These are phyloP conservation scores for Scenedesmus sp. DNA, from an alignment of 163 green algal genomes.

Conservation along the genomic window DNA sequence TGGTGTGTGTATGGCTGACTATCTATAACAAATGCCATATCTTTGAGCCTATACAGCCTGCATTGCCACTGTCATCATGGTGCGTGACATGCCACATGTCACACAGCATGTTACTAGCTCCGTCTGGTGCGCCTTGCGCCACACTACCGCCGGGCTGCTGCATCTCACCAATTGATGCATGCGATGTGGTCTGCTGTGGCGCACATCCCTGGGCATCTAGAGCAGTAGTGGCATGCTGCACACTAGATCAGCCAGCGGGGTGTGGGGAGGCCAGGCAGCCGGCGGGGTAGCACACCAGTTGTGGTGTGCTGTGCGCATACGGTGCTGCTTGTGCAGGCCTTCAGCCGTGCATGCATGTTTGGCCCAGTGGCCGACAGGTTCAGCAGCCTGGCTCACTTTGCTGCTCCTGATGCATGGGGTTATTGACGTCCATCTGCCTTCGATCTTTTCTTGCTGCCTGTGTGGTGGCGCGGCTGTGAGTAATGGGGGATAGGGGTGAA, in stretches of 20 bases:
- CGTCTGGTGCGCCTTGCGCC: neutral
- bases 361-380: neutral
- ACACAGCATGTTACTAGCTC: neutral
- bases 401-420: neutral
- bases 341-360: neutral
- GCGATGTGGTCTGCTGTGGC: neutral
- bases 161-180: neutral
- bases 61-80: neutral
- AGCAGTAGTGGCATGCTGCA: neutral
- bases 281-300: neutral
- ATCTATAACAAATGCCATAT: neutral
- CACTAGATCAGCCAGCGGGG: neutral
- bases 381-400: neutral
- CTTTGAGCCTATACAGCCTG: neutral
- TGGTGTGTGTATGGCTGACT: neutral
- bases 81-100: neutral
- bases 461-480: neutral
- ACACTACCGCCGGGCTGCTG: neutral
- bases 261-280: neutral
- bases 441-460: neutral
- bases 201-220: neutral
- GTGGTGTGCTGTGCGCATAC: neutral
- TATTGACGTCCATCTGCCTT: neutral
- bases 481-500: neutral
- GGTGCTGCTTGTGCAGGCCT: neutral